A percentile compares a stretch with the other conserved stretches of the same genome.
Conservation (phyloP, 257 asterid species). For the Pogostemon cablin region DNA sequence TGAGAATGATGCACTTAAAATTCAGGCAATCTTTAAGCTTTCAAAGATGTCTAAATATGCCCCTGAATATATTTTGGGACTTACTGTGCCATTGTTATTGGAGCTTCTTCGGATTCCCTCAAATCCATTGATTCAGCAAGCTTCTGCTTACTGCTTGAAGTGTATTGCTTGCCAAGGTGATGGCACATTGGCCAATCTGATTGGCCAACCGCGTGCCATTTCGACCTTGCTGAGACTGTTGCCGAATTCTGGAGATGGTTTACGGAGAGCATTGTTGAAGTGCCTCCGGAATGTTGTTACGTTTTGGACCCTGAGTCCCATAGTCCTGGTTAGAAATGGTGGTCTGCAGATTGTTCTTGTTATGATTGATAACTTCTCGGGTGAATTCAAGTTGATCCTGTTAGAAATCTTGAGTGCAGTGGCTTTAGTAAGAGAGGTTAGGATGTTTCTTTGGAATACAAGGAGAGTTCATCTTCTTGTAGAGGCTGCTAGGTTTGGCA, state of each 20-base stretch:
- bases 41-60: slow-evolving; percentile 45
- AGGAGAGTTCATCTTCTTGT: slow-evolving; percentile 47
- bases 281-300: slow-evolving; percentile 56
- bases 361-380: slow-evolving; percentile 40
- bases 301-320: slow-evolving; percentile 44
- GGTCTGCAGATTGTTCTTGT: slow-evolving; percentile 51
- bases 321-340: slow-evolving; percentile 42
- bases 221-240: slow-evolving; percentile 48
- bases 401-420: slow-evolving; percentile 62
- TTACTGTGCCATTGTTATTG: slow-evolving; percentile 48
- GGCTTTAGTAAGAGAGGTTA: slow-evolving; percentile 63
- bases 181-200: slow-evolving; percentile 51
- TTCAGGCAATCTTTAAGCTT: slow-evolving; percentile 51
- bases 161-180: slow-evolving; percentile 55
- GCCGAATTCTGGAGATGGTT: slow-evolving; percentile 41
- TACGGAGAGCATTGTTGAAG: slow-evolving; percentile 45
- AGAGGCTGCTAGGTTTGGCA: slow-evolving; percentile 56
- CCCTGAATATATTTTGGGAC: slow-evolving; percentile 53
- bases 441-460: slow-evolving; percentile 45
- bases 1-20: slow-evolving; percentile 40
- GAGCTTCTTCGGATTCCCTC: slow-evolving; percentile 47
- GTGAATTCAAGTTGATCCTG: slow-evolving; percentile 38
- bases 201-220: slow-evolving; percentile 55
- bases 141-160: slow-evolving; percentile 58
- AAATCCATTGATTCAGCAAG: slow-evolving; percentile 50